Evolutionary conservation across 257 asterid genomes (phyloP).

Genomic region (Parsonsia alboflavescens): DNA sequence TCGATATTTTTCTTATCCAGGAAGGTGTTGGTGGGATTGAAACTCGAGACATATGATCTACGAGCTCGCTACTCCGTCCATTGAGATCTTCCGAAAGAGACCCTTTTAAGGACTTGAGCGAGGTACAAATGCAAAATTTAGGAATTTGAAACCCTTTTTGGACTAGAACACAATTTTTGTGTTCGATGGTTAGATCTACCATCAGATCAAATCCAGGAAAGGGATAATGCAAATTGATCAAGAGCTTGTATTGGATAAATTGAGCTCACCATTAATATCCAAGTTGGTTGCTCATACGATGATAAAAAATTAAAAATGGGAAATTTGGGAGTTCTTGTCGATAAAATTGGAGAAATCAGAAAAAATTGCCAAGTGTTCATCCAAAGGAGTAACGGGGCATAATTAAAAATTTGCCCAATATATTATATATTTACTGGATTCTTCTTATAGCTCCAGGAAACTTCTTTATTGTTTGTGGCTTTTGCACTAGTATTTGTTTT

Average conservation of each 20-base stretch:
- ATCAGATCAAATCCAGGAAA: slow-evolving; percentile 39
- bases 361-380: slow-evolving; percentile 23
- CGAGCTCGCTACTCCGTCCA: too few species aligned
- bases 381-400: neutral
- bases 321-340: slow-evolving; percentile 23
- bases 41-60: too few species aligned
- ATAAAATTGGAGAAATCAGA: slow-evolving; percentile 27
- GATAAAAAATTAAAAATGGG: slow-evolving; percentile 36
- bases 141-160: slow-evolving; percentile 43
- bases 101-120: too few species aligned
- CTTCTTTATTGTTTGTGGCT: too few species aligned
- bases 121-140: slow-evolving; percentile 20
- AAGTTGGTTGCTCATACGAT: slow-evolving; percentile 23
- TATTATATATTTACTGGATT: too few species aligned
- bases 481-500: too few species aligned
- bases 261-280: slow-evolving; percentile 22
- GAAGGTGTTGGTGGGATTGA: too few species aligned
- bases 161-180: slow-evolving; percentile 61
- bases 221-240: slow-evolving; percentile 71
- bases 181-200: slow-evolving; percentile 57
- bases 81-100: too few species aligned
- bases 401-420: too few species aligned
- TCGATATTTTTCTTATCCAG: too few species aligned
- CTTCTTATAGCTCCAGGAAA: too few species aligned
- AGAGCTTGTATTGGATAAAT: slow-evolving; percentile 39